Evolutionary conservation across 1,284 basidiomycete species (phyloP).

Genomic region (Sparassis latifolia): DNA sequence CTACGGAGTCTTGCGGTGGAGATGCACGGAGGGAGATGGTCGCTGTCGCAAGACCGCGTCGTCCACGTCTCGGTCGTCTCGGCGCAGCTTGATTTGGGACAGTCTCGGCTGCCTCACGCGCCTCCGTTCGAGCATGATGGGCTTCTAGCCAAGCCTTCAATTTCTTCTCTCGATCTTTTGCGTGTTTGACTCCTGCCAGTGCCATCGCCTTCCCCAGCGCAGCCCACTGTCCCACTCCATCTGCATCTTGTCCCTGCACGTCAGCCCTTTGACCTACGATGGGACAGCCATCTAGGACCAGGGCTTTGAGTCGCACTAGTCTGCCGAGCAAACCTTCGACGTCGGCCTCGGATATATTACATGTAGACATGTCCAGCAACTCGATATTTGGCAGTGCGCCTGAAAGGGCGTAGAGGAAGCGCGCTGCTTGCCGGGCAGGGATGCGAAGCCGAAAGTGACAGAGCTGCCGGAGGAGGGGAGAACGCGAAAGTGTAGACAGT

Average conservation of each 20-base stretch:
- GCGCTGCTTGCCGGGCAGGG: conserved; percentile 48
- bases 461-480: conserved; percentile 35
- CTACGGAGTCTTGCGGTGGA: conserved; percentile 7
- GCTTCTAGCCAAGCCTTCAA: conserved; percentile 46
- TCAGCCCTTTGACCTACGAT: conserved; percentile 33
- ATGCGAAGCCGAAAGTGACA: conserved; percentile 50
- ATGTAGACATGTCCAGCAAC: conserved; percentile 59
- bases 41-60: conserved; percentile 48
- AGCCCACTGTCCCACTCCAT: conserved; percentile 40
- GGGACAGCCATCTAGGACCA: conserved; percentile 50
- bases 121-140: conserved; percentile 3
- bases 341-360: conserved; percentile 39
- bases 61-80: conserved; percentile 29
- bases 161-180: conserved; percentile 51
- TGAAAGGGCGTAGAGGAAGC: conserved; percentile 32
- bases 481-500: conserved; percentile 38
- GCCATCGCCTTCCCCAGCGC: conserved; percentile 51
- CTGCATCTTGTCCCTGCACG: conserved; percentile 23
- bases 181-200: conserved; percentile 43
- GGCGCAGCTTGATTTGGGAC: not conserved
- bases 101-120: conserved; percentile 3
- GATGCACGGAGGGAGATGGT: conserved; percentile 46
- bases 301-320: conserved; percentile 37
- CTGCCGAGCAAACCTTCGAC: conserved; percentile 42
- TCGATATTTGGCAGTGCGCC: conserved; percentile 33